Conservation (phyloP, 73 alveolate genomes). For the Tetrahymena thermophila region DNA sequence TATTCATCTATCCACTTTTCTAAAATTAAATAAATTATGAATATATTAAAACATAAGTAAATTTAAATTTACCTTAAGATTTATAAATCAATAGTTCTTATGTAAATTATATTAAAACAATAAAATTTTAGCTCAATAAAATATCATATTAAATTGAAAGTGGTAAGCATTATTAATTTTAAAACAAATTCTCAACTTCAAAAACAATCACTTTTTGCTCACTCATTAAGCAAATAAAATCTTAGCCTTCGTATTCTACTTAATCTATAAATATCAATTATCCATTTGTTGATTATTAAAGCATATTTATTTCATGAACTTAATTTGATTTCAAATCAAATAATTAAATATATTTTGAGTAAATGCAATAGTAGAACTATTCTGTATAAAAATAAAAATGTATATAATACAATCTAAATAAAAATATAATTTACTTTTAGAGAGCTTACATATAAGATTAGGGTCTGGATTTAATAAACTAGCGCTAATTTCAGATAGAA, state of each 20-base stretch:
- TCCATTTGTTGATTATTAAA: neutral
- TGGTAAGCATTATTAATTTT: neutral
- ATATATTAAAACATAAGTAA: neutral
- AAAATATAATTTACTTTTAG: neutral
- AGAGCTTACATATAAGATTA: neutral
- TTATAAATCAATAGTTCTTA: neutral
- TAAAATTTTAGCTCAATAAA: neutral
- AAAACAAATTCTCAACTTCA: neutral
- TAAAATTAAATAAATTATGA: neutral
- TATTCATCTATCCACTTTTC: neutral
- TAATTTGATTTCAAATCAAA: neutral
- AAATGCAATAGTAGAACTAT: neutral
- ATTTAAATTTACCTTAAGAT: neutral
- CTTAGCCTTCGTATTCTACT: neutral
- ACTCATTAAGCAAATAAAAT: neutral
- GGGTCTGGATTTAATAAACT: neutral
- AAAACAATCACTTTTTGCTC: neutral
- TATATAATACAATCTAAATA: neutral
- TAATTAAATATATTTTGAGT: neutral
- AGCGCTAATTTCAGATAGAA: neutral
- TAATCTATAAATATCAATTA: neutral
- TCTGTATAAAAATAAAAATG: neutral
- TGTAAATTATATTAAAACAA: neutral
- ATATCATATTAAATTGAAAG: neutral
- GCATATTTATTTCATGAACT: neutral